phyloP scores from a whole-genome alignment of 495 filamentous ascomycete genomes.

The Xeromyces bisporus region DNA sequence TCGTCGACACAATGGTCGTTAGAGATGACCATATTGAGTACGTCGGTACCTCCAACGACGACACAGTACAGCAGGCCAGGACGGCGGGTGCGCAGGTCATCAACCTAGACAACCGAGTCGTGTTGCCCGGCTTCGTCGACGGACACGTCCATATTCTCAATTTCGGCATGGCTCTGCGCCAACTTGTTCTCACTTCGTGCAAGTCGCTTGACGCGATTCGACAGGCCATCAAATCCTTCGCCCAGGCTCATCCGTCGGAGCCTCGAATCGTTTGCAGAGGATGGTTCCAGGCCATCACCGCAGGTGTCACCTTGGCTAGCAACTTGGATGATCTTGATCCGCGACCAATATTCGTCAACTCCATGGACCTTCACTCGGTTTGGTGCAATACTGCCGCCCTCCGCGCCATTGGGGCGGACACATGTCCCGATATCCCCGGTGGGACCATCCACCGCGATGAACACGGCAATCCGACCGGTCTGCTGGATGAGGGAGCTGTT shows the following conservation, averaged over 20 bases:
- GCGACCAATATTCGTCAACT: conserved; percentile 42
- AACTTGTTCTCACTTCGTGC: conserved; percentile 37
- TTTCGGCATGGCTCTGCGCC: conserved; percentile 40
- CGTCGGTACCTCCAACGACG: conserved; percentile 26
- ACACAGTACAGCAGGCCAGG: conserved; percentile 13
- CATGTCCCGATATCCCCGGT: conserved; percentile 34
- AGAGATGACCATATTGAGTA: conserved; percentile 16
- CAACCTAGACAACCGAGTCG: conserved; percentile 30
- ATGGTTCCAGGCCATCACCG: conserved; percentile 45
- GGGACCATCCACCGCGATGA: conserved; percentile 39
- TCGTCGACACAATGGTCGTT: conserved; percentile 26
- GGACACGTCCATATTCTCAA: conserved; percentile 47
- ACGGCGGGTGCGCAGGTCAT: conserved; percentile 12
- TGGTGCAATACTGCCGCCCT: conserved; percentile 44
- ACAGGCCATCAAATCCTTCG: conserved; percentile 30
- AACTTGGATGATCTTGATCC: conserved; percentile 37
- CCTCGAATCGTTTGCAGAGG: conserved; percentile 38
- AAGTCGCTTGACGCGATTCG: conserved; percentile 38
- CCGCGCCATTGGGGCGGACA: conserved; percentile 30
- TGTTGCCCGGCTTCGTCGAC: conserved; percentile 49
- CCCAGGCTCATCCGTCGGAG: conserved; percentile 28
- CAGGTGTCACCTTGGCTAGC: conserved; percentile 30
- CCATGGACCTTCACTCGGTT: conserved; percentile 45
- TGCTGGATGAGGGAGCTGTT: conserved; percentile 41
- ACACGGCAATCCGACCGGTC: conserved; percentile 32